These are phyloP conservation scores for Dictyostelium capitatum DNA, from an alignment of 78 protist species.

Conservation along the genomic window DNA sequence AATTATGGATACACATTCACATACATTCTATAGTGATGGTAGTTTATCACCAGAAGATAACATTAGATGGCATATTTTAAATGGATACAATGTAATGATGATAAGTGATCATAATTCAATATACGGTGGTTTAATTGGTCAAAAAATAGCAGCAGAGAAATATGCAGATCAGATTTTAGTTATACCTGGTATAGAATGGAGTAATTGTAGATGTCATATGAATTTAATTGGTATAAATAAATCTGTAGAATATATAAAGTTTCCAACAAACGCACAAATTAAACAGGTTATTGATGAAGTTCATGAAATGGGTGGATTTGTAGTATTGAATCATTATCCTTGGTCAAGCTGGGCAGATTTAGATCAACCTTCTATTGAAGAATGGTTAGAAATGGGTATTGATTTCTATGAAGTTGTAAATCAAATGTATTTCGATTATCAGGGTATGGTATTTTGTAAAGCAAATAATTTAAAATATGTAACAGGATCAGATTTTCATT, in stretches of 20 bases:
- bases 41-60: conserved; percentile 24
- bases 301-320: conserved; percentile 62
- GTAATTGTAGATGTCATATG: conserved; percentile 61
- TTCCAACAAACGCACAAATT: conserved; percentile 45
- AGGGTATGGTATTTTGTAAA: conserved; percentile 15
- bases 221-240: conserved; percentile 33
- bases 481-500: conserved; percentile 56
- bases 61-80: conserved; percentile 57
- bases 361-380: conserved; percentile 21
- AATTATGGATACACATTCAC: conserved; percentile 47
- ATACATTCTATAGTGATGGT: conserved; percentile 53
- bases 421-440: conserved; percentile 10
- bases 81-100: conserved; percentile 63
- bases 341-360: conserved; percentile 58
- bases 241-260: conserved; percentile 1
- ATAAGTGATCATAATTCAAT: conserved; percentile 63
- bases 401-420: conserved; percentile 63
- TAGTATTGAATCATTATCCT: conserved; percentile 57
- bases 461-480: conserved; percentile 4
- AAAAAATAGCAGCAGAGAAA: conserved; percentile 39
- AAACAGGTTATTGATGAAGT: conserved; percentile 1
- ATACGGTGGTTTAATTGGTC: conserved; percentile 34
- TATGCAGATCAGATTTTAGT: conserved; percentile 44
- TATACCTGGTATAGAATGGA: conserved; percentile 59
- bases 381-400: conserved; percentile 21